Evolutionary conservation across 192 early-diverging fungal genomes (phyloP), one percentile per base, ranked within the genome.

Genomic region (Mortierella alpina): DNA sequence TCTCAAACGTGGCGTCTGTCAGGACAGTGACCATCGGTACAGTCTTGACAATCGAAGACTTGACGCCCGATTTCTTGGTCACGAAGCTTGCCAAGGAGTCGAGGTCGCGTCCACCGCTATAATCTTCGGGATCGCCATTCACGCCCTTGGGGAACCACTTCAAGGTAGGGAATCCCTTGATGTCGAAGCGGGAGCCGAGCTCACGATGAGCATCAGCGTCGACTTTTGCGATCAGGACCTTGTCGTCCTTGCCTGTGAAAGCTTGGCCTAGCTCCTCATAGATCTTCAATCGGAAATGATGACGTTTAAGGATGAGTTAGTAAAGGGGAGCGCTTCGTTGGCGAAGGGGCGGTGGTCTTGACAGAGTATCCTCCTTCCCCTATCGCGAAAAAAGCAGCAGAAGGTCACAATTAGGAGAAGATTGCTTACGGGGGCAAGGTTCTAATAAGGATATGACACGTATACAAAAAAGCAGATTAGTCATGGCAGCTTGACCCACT

Each of bases 121-220:
- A 98, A 59, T 94, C 95, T 68, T 93, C 92, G 54, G 93, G 93
- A 45, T 73, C 86, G 47, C 88, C 84, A 20, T 88, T 86, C 48
- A 84, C 85, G 69, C 92, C 94, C 76, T 95, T 95, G 69, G 95
- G 89, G 90, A 98, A 97, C 92, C 93, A 96, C 83, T 96, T 97
- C 73, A 98, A 86, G 7, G 95, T 97, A 8, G 95, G 96, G 86
- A 94, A 98, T 7, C 95, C 95, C 64, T 87, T 74, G 58, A 99
- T 83, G 54, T 82, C 92, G 82, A 88, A 99, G 63, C 88, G 86
- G 57, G 72, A 82, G 45, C 95, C 98, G 17, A 97, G 84, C 63
- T 91, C 90, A 65, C 93, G 93, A 84, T 99, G 90, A 55, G 88
- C 84, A 82, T 99, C 98, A 47, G 92, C 93, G 82, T 95, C 89